Base-by-base conservation (phyloP, 116 monocot genomes). In the Papilionanthe hybrid region DNA sequence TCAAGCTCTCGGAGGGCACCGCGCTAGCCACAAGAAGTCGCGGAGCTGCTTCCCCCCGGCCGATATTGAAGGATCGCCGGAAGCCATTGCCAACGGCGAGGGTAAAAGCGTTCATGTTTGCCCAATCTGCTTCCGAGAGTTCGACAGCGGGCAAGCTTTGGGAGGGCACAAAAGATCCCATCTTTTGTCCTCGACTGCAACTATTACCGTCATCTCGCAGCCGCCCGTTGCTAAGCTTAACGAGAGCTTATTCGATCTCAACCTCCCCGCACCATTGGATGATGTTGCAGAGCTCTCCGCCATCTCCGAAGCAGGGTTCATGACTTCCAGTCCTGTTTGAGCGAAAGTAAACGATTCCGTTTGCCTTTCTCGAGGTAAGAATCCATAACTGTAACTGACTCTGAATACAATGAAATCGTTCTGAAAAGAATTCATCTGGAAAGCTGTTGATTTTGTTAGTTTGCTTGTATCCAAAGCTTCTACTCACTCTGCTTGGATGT, bases 1-100 rank as follows among this genome's bases (percentile, higher is more conserved):
- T 42, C 89, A 89, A 69, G 89, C 89, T 4, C 84, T 89, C 7
- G 89, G 89, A 1, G 89, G 88, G 17, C 88, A 88, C 79, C 80
- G 88, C 32, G 85, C 88, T 2, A 83, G 83, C 79, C 85, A 81
- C 81, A 88, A 83, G 77, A 83, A 83, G 50, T 66, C 68, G 3
- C 71, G 73, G 32, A 55, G 85, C 32, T 80, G 80, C 72, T 13
- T 76, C 7, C 73, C 77, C 60, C 72, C 42, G 13, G 41, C 12
- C 4, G 0, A 18, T 15, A 17, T 53, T 17, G 53, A 53, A 18
- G 41, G 5, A 1, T 20, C 41, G 8, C 1, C 55, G 68, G 28
- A 75, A 22, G 15, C 69, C 72, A 15, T 42, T 57, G 42, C 60
- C 27, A 19, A 56, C 47, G 56, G 42, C 2, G 69, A 18, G 0